These are phyloP conservation scores for Brassica hybrid DNA, from an alignment of 441 rosid species.

Conservation along the genomic window DNA sequence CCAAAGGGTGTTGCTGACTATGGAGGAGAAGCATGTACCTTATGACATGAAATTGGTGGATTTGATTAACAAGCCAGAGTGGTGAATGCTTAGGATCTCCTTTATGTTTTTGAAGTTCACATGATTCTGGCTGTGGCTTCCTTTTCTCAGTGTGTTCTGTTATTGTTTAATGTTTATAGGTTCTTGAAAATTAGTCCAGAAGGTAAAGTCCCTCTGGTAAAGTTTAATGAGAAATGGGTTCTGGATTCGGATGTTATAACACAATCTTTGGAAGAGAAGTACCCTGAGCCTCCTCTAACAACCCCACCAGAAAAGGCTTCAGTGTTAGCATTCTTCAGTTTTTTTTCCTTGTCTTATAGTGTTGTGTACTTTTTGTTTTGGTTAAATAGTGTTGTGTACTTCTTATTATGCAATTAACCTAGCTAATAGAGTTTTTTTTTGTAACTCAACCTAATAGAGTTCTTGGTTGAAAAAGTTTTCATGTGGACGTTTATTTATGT, in stretches of 20 bases:
- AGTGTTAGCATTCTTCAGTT: conserved; percentile 51
- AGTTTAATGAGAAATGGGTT: conserved; percentile 86
- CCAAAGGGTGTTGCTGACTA: conserved; percentile 81
- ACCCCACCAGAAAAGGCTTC: conserved; percentile 88
- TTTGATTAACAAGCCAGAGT: conserved; percentile 83
- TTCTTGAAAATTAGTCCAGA: conserved; percentile 79
- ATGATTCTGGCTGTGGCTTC: not conserved
- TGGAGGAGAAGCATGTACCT: conserved; percentile 90
- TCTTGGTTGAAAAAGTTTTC: not conserved
- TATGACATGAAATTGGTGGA: conserved; percentile 88
- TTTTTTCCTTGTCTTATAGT: not conserved
- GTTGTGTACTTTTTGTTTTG: not conserved
- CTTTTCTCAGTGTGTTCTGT: not conserved
- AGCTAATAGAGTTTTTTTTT: not conserved
- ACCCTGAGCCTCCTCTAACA: conserved; percentile 74
- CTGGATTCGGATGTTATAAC: conserved; percentile 93
- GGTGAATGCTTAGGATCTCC: conserved; percentile 51
- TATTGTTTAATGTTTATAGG: conserved; percentile 49
- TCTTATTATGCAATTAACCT: not conserved
- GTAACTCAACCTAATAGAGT: not conserved
- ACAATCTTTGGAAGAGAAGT: conserved; percentile 79
- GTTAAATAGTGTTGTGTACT: not conserved
- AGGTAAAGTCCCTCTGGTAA: conserved; percentile 88
- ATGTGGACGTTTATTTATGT: conserved; percentile 14
- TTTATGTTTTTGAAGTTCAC: not conserved